A percentile compares a stretch with the other conserved stretches of the same genome.
Evolutionary conservation across 2,329 filamentous ascomycete genomes (phyloP).

Genomic region (Mycogone perniciosa): DNA sequence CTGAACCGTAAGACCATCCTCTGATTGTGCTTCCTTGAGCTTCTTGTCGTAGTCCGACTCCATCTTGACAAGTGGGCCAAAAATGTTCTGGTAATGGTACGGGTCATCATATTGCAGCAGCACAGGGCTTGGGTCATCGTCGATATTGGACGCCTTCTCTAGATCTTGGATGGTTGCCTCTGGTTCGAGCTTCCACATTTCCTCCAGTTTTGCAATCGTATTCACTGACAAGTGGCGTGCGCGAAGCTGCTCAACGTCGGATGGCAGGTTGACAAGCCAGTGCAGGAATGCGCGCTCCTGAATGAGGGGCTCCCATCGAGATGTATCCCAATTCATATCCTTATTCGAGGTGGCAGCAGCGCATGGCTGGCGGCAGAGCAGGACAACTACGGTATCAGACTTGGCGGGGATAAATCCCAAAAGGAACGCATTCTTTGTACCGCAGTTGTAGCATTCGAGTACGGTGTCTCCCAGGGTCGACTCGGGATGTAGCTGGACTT

Average conservation of each 20-base stretch:
- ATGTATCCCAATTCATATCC: slow-evolving; percentile 99
- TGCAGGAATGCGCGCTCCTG: slow-evolving; percentile 91
- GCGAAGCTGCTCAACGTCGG: slow-evolving; percentile 91
- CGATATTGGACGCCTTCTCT: slow-evolving; percentile 83
- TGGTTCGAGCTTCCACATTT: slow-evolving; percentile 96
- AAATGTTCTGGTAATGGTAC: slow-evolving; percentile 98
- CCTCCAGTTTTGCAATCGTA: slow-evolving; percentile 92
- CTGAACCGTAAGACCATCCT: slow-evolving; percentile 87
- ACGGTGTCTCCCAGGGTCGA: slow-evolving; percentile 93
- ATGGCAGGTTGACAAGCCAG: slow-evolving; percentile 86
- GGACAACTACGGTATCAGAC: slow-evolving; percentile 94
- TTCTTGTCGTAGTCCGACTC: slow-evolving; percentile 99
- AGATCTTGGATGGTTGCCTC: slow-evolving; percentile 83
- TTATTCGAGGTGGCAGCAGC: slow-evolving; percentile 92
- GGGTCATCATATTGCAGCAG: slow-evolving; percentile 93
- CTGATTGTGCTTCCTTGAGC: slow-evolving; percentile 94
- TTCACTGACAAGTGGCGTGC: slow-evolving; percentile 89
- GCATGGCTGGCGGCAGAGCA: slow-evolving; percentile 93
- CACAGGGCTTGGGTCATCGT: slow-evolving; percentile 92
- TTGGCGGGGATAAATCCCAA: slow-evolving; percentile 98
- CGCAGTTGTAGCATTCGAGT: slow-evolving; percentile 98
- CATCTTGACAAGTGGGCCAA: slow-evolving; percentile 96
- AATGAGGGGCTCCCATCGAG: slow-evolving; percentile 94
- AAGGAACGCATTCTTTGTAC: slow-evolving; percentile 97
- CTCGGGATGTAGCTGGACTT: slow-evolving; percentile 91